Evolutionary conservation across 371 early-diverging fungal genomes (phyloP), one percentile per base, ranked within the genome.

Genomic region (Coemansia sp.): DNA sequence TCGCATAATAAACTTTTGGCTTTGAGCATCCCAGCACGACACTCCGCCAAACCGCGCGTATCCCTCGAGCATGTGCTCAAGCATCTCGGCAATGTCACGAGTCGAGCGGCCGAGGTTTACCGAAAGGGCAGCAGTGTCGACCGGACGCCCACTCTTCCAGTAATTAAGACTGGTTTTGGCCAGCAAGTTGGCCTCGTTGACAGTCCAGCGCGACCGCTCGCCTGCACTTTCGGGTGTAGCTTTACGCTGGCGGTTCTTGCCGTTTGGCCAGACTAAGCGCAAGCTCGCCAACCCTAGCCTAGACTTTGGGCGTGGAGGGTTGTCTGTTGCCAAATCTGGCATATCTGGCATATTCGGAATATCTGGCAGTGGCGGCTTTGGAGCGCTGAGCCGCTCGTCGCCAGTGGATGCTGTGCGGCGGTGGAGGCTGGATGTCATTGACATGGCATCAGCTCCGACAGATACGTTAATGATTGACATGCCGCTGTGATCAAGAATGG

Each of bases 11-110:
- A 72, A 53, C 23, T 20, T n/a, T 2, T 40, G 64, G 59, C 64
- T 59, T 54, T 77, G 61, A 14, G 53, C 65, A 2, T 55, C 73
- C 77, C 77, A 77, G 42, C 30, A 65, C 3, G 73, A 53, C 6
- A 61, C 55, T 14, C 65, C 65, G 18, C 73, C 73, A 68, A 77
- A 72, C 28, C 65, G 73, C 47, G 59, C 68, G n/a, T 72, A 72
- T 8, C 74, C 73, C 59, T 67, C 68, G 2, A 77, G 65, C 54
- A 67, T 65, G 65, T 72, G 62, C 55, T 72, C 77, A 11, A 77
- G 77, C 77, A 77, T 77, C 33, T 72, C 72, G 42, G 62, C 39
- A n/a, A 77, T 57, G 3, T 68, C 77, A 11, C 37, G 42, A 0
- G 51, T 28, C 3, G 77, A 30, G 42, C 77, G 73, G 6, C 63